Conservation (phyloP, 768 basidiomycete species). For the Tylopilus intermedius region DNA sequence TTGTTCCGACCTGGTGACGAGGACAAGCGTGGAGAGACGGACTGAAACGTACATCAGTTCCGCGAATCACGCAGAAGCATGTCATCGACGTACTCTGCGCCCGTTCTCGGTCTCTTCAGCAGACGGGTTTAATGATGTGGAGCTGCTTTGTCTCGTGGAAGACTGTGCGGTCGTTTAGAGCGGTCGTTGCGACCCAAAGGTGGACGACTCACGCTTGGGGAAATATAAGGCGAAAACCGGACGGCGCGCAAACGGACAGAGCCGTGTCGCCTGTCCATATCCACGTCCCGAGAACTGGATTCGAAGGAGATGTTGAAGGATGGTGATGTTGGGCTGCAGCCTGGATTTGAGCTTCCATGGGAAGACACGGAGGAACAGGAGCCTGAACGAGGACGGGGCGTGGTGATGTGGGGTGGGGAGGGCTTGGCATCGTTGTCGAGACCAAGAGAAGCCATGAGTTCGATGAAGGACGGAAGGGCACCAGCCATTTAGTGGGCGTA, state of each 20-base stretch:
- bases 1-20: slow-evolving; percentile 42
- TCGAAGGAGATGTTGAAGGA: slow-evolving; percentile 34
- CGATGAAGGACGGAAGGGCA: slow-evolving; percentile 79
- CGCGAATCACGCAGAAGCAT: slow-evolving; percentile 26
- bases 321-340: slow-evolving; percentile 29
- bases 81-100: slow-evolving; percentile 34
- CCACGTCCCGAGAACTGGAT: slow-evolving; percentile 25
- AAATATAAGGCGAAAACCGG: slow-evolving; percentile 30
- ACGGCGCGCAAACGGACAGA: slow-evolving; percentile 25
- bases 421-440: slow-evolving; percentile 47
- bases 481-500: slow-evolving; percentile 46
- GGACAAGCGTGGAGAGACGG: slow-evolving; percentile 33
- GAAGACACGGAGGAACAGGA: slow-evolving; percentile 46
- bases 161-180: slow-evolving; percentile 28
- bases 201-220: slow-evolving; percentile 23
- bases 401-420: slow-evolving; percentile 26
- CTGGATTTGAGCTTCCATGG: slow-evolving; percentile 34
- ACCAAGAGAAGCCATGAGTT: slow-evolving; percentile 81
- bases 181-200: not conserved
- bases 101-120: slow-evolving; percentile 23
- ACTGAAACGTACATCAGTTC: slow-evolving; percentile 29
- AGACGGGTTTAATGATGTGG: slow-evolving; percentile 33
- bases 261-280: slow-evolving; percentile 26
- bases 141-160: slow-evolving; percentile 42
- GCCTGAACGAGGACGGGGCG: slow-evolving; percentile 33